Evolutionary conservation across 2,329 filamentous ascomycete genomes (phyloP).

Genomic region (Aspergillus brunneoviolaceus): DNA sequence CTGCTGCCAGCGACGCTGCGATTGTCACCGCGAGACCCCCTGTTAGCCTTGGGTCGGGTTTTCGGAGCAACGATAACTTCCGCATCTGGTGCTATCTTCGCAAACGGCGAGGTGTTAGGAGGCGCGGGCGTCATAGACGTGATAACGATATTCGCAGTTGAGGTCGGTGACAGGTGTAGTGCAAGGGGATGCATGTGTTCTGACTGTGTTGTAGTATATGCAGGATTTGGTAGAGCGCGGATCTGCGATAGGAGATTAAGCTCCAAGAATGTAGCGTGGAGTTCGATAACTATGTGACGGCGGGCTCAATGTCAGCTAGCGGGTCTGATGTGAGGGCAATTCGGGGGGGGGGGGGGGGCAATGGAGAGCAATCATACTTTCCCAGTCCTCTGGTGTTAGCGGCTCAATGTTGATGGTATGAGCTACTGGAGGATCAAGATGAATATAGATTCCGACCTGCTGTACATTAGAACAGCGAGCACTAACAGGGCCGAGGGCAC

Average conservation of each 20-base stretch:
- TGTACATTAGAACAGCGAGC: conserved; percentile 38
- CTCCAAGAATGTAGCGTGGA: conserved; percentile 94
- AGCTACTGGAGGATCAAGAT: conserved; percentile 85
- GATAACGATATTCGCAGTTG: conserved; percentile 86
- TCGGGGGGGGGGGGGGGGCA: not conserved
- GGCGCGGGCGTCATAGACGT: conserved; percentile 77
- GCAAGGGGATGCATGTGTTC: conserved; percentile 75
- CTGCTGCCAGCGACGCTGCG: conserved; percentile 78
- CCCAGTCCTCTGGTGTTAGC: conserved; percentile 93
- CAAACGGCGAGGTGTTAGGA: conserved; percentile 70
- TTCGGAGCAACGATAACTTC: conserved; percentile 98
- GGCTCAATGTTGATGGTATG: conserved; percentile 98
- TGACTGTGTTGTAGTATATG: conserved; percentile 55
- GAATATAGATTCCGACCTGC: conserved; percentile 64
- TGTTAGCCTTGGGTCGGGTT: conserved; percentile 68
- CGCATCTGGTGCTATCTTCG: conserved; percentile 88
- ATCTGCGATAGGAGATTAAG: conserved; percentile 92
- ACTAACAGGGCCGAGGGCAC: not conserved
- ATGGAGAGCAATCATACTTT: conserved; percentile 56
- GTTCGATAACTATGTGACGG: conserved; percentile 69
- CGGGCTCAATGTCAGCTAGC: conserved; percentile 11
- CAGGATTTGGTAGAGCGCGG: conserved; percentile 85
- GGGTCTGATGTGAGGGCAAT: not conserved
- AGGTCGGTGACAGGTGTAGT: conserved; percentile 90
- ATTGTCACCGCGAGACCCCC: conserved; percentile 66